Base-by-base conservation (phyloP, 176 grass and related monocot species). In the Panicum miliaceum region DNA sequence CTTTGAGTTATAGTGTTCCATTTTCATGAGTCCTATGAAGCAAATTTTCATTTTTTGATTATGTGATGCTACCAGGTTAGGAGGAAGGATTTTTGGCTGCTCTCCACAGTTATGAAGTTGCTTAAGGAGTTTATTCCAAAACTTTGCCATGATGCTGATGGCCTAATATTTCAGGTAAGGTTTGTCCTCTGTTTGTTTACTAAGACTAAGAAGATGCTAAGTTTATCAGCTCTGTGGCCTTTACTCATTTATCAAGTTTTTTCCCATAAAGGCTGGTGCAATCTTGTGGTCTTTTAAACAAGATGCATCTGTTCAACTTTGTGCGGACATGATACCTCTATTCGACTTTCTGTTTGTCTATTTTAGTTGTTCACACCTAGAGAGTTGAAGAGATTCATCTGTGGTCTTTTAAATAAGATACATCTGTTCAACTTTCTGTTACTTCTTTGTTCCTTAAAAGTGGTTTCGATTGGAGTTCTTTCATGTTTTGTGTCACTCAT, bases 131-230 rank as follows among this genome's bases (percentile, higher is more conserved):
- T 99, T 35, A 99, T 99, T 88, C 96, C 91, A 48, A 81, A 69
- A 68, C 93, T 99, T 90, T 96, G 89, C 13, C 96, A 99, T 89
- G 93, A 85, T 89, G 93, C 96, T 84, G 96, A 99, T 87, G 96
- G 96, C 20, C 96, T 99, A 69, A 92, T 99, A 89, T 99, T 99
- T 99, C 96, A 99, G 93, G 96, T 94, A 88, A 79, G 38, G 62
- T 87, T 82, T 32, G 41, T 73, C 34, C 48, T 80, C 54, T 65
- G 26, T 82, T 80, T 68, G 62, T 25, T 53, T 68, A 38, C 14
- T 26, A 81, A 40, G 62, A 38, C 14, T 26, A 81, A 40, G 62
- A 12, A 34, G 25, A 32, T 43, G 13, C 4, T 19, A 78, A 63
- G 40, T 7, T 36, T 47, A 6, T 52, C 12, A 26, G 46, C 3